A percentile compares a stretch with the other conserved stretches of the same genome.
phyloP scores from a whole-genome alignment of 129 eudicot genomes.

The Gnaphalium uliginosum region DNA sequence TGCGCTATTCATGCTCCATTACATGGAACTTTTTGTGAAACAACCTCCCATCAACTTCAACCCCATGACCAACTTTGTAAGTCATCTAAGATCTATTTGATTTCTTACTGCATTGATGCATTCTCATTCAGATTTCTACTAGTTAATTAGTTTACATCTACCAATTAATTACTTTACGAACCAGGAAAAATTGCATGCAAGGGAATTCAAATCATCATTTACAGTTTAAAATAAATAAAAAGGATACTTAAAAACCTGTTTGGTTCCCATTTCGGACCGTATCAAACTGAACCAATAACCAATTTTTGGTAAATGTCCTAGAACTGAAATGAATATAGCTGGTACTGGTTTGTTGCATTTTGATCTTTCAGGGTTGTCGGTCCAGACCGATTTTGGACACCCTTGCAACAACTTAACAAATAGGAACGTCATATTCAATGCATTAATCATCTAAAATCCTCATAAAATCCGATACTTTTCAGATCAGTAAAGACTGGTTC shows the following conservation, averaged over 20 bases:
- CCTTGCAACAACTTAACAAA: neutral
- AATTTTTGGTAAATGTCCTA: neutral
- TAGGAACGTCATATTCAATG: neutral
- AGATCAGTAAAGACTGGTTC: slow-evolving; percentile 66
- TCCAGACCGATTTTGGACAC: neutral
- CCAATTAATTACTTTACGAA: neutral
- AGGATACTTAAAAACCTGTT: neutral
- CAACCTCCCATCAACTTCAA: slow-evolving; percentile 44
- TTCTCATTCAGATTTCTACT: neutral
- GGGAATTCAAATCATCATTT: neutral
- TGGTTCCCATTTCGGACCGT: neutral
- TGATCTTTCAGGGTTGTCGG: neutral
- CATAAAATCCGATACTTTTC: slow-evolving; percentile 12
- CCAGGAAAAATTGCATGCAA: neutral
- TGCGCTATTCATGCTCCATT: slow-evolving; percentile 77
- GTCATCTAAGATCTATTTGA: slow-evolving; percentile 26
- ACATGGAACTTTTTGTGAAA: slow-evolving; percentile 64
- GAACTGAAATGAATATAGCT: neutral
- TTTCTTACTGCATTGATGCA: neutral
- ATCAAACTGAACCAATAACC: neutral
- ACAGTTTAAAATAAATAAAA: neutral
- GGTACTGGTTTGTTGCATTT: neutral
- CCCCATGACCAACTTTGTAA: slow-evolving; percentile 48
- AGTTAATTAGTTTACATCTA: neutral
- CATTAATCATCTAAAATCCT: neutral